A percentile compares a stretch with the other conserved stretches of the same genome.
Conservation (phyloP, 2,329 filamentous ascomycete genomes). For the Colletotrichum graminicola region DNA sequence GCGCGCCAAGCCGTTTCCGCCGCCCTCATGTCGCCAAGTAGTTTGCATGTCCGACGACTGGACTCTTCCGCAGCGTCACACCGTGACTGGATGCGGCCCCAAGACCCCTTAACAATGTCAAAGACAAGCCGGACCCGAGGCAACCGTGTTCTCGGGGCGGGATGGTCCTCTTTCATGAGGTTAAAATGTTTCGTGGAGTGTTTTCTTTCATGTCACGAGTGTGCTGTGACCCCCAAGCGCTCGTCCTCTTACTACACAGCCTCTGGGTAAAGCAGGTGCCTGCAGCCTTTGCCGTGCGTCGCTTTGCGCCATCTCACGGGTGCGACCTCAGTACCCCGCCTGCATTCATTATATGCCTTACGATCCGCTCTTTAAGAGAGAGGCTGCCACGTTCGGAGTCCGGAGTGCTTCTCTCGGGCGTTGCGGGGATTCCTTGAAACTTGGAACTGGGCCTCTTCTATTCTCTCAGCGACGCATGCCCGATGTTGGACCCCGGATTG, state of each 20-base stretch:
- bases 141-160: slow-evolving; percentile 17
- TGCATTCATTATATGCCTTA: slow-evolving; percentile 7
- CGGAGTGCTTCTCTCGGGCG: slow-evolving; percentile 3
- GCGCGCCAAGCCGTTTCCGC: slow-evolving; percentile 26
- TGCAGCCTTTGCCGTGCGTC: slow-evolving; percentile 22
- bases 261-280: slow-evolving; percentile 14
- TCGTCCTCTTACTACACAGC: slow-evolving; percentile 12
- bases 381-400: neutral
- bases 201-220: neutral
- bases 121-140: slow-evolving; percentile 19
- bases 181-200: slow-evolving; percentile 22
- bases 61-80: slow-evolving; percentile 29
- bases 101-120: slow-evolving; percentile 31
- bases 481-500: slow-evolving; percentile 38
- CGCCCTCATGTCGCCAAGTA: slow-evolving; percentile 3
- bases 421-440: slow-evolving; percentile 26
- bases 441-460: slow-evolving; percentile 18
- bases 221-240: slow-evolving; percentile 18
- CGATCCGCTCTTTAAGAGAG: neutral
- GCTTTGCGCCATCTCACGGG: slow-evolving; percentile 27
- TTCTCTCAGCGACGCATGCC: neutral
- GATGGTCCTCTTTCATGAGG: slow-evolving; percentile 5
- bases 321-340: slow-evolving; percentile 16
- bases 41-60: slow-evolving; percentile 27
- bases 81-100: slow-evolving; percentile 26